These are phyloP conservation scores for Juncus effusus DNA, from an alignment of 176 grass and related monocot species.

Conservation along the genomic window DNA sequence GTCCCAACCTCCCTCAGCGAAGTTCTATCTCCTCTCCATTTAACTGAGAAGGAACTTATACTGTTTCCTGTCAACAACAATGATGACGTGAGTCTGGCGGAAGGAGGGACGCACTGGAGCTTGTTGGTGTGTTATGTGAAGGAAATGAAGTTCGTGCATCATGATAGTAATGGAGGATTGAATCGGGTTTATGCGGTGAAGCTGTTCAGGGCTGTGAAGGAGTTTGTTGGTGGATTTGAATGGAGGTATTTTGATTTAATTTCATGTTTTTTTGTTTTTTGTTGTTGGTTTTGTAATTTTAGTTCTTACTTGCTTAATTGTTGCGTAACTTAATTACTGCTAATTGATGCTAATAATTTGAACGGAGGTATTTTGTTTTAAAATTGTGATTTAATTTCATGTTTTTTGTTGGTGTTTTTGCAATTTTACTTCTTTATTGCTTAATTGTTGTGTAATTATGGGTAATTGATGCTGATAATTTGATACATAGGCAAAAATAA, in stretches of 20 bases:
- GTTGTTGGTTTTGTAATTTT: background rate
- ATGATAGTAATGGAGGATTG: slow-evolving; percentile 41
- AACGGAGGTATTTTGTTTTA: too few relatives aligned
- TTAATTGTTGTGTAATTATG: too few relatives aligned
- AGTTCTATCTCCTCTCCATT: slow-evolving; percentile 41
- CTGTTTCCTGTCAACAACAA: slow-evolving; percentile 58
- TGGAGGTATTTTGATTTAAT: background rate
- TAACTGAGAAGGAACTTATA: slow-evolving; percentile 37
- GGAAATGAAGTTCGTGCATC: slow-evolving; percentile 52
- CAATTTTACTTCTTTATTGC: too few relatives aligned
- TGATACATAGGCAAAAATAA: too few relatives aligned
- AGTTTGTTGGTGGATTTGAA: background rate
- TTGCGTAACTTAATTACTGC: too few relatives aligned
- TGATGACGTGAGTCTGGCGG: slow-evolving; percentile 1
- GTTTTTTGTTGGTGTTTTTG: too few relatives aligned
- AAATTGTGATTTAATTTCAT: too few relatives aligned
- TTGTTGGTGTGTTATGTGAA: slow-evolving; percentile 29
- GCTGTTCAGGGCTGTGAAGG: slow-evolving; percentile 36
- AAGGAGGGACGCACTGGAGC: slow-evolving; percentile 69
- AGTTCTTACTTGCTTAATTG: background rate
- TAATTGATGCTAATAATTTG: too few relatives aligned
- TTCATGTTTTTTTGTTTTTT: background rate
- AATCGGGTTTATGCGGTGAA: slow-evolving; percentile 36
- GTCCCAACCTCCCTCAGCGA: slow-evolving; percentile 33
- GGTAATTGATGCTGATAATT: too few relatives aligned